Conservation (phyloP, 495 filamentous ascomycete genomes). For the Melanomma pulvis-pyrius region DNA sequence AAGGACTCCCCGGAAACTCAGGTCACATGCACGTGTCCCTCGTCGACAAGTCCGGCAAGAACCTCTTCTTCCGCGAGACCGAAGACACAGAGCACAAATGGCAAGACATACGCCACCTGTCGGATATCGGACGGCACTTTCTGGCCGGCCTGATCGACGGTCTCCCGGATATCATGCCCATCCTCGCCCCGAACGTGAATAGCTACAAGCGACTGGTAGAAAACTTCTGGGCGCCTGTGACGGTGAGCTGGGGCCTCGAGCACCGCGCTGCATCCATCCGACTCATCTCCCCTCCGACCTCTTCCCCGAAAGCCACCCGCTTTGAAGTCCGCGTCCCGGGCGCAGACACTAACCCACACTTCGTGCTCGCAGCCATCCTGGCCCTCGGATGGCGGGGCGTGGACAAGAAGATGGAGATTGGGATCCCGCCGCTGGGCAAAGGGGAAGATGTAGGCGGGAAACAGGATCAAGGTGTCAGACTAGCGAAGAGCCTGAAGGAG, state of each 20-base stretch:
- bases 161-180: constrained; percentile 91
- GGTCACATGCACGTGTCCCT: constrained; percentile 95
- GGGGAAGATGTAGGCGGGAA: constrained; percentile 75
- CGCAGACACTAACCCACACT: constrained; percentile 86
- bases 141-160: constrained; percentile 87
- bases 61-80: constrained; percentile 75
- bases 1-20: constrained; percentile 87
- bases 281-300: constrained; percentile 83
- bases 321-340: constrained; percentile 92
- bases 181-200: constrained; percentile 92
- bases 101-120: constrained; percentile 75
- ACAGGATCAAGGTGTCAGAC: constrained; percentile 65
- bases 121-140: constrained; percentile 89
- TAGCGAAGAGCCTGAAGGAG: constrained; percentile 82
- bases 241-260: constrained; percentile 94
- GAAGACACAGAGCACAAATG: constrained; percentile 70
- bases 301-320: constrained; percentile 78
- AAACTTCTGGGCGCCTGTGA: constrained; percentile 98
- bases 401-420: constrained; percentile 82
- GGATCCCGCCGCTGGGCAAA: constrained; percentile 78
- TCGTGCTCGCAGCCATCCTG: constrained; percentile 83
- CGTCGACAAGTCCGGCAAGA: constrained; percentile 66
- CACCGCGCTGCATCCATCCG: constrained; percentile 91
- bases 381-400: constrained; percentile 87
- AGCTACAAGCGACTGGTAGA: constrained; percentile 97